These are phyloP conservation scores for Juglanconis juglandina DNA, from an alignment of 2,329 filamentous ascomycete genomes.

Conservation along the genomic window DNA sequence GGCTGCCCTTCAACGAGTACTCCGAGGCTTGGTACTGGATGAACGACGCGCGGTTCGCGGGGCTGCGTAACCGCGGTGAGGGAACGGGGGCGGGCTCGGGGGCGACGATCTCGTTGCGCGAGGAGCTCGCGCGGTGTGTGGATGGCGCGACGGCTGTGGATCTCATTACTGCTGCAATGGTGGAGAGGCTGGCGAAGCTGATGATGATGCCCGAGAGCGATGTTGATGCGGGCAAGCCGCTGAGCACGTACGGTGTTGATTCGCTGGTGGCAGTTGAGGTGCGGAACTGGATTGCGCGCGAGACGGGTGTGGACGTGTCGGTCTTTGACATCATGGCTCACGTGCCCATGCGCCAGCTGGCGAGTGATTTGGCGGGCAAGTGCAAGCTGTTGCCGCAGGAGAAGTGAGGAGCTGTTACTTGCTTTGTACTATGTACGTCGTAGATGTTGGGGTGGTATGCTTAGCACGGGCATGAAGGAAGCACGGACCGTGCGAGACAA, in stretches of 20 bases:
- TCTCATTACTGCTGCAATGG: constrained; percentile 11
- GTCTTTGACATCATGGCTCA: constrained; percentile 13
- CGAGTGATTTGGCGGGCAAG: constrained; percentile 10
- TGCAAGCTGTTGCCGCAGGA: constrained; percentile 5
- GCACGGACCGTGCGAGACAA: too few species aligned
- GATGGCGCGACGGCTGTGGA: constrained; percentile 4
- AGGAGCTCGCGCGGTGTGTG: neutral
- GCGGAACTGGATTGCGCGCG: constrained; percentile 15
- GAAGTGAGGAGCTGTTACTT: neutral
- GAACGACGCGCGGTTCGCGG: neutral
- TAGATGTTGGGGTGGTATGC: too few species aligned
- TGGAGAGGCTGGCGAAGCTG: constrained; percentile 7
- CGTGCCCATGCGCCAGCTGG: constrained; percentile 11
- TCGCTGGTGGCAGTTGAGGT: constrained; percentile 16
- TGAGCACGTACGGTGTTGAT: constrained; percentile 15
- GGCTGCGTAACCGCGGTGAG: constrained; percentile 1
- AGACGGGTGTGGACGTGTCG: constrained; percentile 10
- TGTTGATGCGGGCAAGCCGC: constrained; percentile 9
- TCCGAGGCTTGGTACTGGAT: neutral
- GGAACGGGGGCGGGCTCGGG: neutral
- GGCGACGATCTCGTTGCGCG: constrained; percentile 7
- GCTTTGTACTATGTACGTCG: too few species aligned
- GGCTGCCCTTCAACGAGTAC: constrained; percentile 6
- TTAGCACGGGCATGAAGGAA: too few species aligned
- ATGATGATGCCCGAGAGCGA: constrained; percentile 10